Percentiles rank a stretch among this genome's conserved stretches.
phyloP scores from a whole-genome alignment of 2,329 filamentous ascomycete species.

The Scedosporium apiospermum region DNA sequence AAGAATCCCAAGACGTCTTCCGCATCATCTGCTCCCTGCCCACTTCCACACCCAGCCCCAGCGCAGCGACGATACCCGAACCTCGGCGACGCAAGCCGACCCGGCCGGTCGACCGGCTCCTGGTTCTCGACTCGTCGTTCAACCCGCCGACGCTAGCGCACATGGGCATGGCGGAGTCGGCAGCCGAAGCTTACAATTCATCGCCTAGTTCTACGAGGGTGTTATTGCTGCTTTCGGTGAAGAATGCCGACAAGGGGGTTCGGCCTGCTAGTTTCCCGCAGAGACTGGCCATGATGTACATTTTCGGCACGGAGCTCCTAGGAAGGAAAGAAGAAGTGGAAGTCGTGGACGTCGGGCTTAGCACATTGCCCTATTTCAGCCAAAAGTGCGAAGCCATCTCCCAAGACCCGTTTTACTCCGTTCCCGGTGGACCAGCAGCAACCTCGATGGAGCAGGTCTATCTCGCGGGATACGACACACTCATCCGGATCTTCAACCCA shows the following conservation, averaged over 20 bases:
- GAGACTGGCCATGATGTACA: constrained; percentile 61
- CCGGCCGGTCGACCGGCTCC: constrained; percentile 22
- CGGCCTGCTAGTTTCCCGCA: constrained; percentile 60
- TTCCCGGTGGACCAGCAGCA: neutral
- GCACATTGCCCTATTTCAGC: constrained; percentile 63
- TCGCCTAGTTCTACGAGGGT: constrained; percentile 25
- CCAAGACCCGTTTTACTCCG: constrained; percentile 29
- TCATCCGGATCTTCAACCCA: constrained; percentile 61
- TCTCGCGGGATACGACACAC: constrained; percentile 66
- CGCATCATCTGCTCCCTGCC: constrained; percentile 34
- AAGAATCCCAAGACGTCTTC: constrained; percentile 31
- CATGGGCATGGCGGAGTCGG: constrained; percentile 43
- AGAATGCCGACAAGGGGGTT: constrained; percentile 58
- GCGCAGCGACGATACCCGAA: constrained; percentile 12
- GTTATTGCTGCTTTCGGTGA: constrained; percentile 49
- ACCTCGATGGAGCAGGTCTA: constrained; percentile 46
- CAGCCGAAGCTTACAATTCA: constrained; percentile 20
- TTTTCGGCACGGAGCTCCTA: constrained; percentile 50
- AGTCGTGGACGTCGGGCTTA: constrained; percentile 58
- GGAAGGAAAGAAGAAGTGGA: constrained; percentile 5
- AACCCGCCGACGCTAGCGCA: constrained; percentile 59
- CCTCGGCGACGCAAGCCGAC: neutral
- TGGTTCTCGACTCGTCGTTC: constrained; percentile 59
- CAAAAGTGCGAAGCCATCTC: constrained; percentile 53
- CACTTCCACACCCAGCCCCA: constrained; percentile 14